Conservation (phyloP, 805 yeast genomes). For the Kluyveromyces nonfermentans region DNA sequence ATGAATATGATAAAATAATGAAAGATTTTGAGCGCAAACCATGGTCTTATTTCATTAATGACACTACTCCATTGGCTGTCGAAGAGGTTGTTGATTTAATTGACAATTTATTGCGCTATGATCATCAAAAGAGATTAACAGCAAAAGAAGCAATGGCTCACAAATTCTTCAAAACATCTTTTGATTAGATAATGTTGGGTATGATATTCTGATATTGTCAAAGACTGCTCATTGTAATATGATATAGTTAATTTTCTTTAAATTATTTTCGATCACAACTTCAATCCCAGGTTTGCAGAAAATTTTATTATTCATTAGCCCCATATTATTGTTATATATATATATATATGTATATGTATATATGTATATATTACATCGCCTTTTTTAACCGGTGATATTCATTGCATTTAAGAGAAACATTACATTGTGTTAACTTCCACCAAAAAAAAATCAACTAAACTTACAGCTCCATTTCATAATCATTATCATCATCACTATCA, state of each 20-base stretch:
- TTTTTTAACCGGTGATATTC: background rate
- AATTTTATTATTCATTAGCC: background rate
- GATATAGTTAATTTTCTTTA: too few relatives aligned
- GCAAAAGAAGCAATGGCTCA: slow-evolving; percentile 85
- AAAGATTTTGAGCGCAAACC: slow-evolving; percentile 59
- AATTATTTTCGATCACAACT: too few relatives aligned
- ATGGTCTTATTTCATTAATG: slow-evolving; percentile 54
- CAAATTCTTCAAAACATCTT: slow-evolving; percentile 43
- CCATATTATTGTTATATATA: background rate
- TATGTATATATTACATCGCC: background rate
- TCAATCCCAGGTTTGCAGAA: too few relatives aligned
- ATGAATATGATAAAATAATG: slow-evolving; percentile 68
- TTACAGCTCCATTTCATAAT: slow-evolving; percentile 3
- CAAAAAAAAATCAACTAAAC: background rate
- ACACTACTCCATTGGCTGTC: slow-evolving; percentile 42
- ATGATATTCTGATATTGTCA: background rate
- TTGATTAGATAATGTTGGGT: slow-evolving; percentile 2
- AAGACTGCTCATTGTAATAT: background rate
- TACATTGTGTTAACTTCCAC: background rate
- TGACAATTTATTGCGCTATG: slow-evolving; percentile 67
- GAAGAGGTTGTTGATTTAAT: slow-evolving; percentile 58
- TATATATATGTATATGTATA: background rate
- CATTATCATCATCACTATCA: slow-evolving; percentile 1
- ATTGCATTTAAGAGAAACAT: background rate
- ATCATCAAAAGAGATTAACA: slow-evolving; percentile 80